Percentiles rank a stretch among this genome's conserved stretches.
These are phyloP conservation scores for Scutellaria minor DNA, from an alignment of 257 asterid genomes.

Conservation along the genomic window DNA sequence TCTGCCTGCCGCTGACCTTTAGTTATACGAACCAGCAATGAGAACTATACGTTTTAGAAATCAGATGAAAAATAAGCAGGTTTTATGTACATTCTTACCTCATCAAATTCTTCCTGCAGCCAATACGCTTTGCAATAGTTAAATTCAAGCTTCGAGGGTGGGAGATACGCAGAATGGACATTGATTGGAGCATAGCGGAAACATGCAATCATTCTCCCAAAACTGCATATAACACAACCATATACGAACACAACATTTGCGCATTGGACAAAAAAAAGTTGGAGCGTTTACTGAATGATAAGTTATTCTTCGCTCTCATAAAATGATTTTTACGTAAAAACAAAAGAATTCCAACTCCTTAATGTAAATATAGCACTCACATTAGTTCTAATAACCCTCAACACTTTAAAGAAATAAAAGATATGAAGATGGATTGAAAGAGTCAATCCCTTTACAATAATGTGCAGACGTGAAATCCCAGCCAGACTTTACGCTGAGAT, in stretches of 20 bases:
- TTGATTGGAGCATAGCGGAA: conserved; percentile 74
- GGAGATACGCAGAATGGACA: conserved; percentile 80
- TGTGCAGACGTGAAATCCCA: conserved; percentile 27
- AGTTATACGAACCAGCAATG: conserved; percentile 32
- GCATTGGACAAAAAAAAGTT: conserved; percentile 19
- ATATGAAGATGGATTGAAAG: conserved; percentile 2
- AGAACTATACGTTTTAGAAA: conserved; percentile 26
- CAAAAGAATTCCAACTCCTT: conserved; percentile 14
- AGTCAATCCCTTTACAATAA: conserved; percentile 21
- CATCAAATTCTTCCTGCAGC: conserved; percentile 64
- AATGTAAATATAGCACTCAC: conserved; percentile 17
- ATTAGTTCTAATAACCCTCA: conserved; percentile 6
- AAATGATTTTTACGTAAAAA: not conserved
- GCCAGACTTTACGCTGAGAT: conserved; percentile 16
- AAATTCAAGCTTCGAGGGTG: conserved; percentile 77
- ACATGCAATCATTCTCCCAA: conserved; percentile 87
- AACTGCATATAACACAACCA: conserved; percentile 54
- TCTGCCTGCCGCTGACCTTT: conserved; percentile 59
- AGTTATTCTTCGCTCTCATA: conserved; percentile 9
- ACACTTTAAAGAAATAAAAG: not conserved
- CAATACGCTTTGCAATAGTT: conserved; percentile 66
- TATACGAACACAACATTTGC: conserved; percentile 29
- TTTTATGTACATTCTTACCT: conserved; percentile 49
- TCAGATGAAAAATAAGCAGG: conserved; percentile 32
- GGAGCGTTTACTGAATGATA: conserved; percentile 25